Evolutionary conservation across 345 rosid species (phyloP), one percentile per base, ranked within the genome.

Genomic region (Clarkia xantiana): DNA sequence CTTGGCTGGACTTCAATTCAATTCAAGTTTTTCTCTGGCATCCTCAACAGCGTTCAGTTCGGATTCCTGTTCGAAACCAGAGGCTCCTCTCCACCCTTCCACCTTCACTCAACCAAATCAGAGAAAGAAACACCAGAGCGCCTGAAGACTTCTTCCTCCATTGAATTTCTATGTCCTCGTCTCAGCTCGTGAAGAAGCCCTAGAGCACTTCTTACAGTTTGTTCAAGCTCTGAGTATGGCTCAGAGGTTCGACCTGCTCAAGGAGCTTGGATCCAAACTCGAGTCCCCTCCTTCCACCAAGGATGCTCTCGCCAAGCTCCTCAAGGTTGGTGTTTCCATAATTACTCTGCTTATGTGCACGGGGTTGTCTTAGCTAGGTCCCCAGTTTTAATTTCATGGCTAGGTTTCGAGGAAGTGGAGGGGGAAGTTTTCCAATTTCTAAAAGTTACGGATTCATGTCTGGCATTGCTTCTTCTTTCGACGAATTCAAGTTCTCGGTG

Each of bases 191-290:
- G 49, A 36, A 18, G 52, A 56, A 56, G 18, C 60, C 45, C 60
- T 56, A 46, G 53, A 23, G 42, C 19, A 19, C 36, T 19, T 23
- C 43, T 34, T 18, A 22, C 18, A 11, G 51, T 46, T 36, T 11
- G 34, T 45, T 18, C 0, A 34, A 4, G 34, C 39, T 59, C 20
- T 15, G 12, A 62, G 13, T 56, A 90, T 85, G 98, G 78, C 76
- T 6, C 73, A 64, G 44, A 80, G 76, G 77, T 71, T 74, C n/a
- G 76, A 76, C 61, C 73, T 70, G 73, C 71, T 91, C 40, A 71
- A 58, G 72, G 94, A 81, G 68, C 55, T 86, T 56, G 98, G 98
- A 84, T 83, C 94, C 59, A 84, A 76, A 80, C 93, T 91, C 61
- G 77, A 75, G 46, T 55, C 77, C 18, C 85, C 71, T 65, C 87